Evolutionary conservation across 2,329 filamentous ascomycete genomes (phyloP), one percentile per base, ranked within the genome.

Genomic region (Falciphora oryzae): DNA sequence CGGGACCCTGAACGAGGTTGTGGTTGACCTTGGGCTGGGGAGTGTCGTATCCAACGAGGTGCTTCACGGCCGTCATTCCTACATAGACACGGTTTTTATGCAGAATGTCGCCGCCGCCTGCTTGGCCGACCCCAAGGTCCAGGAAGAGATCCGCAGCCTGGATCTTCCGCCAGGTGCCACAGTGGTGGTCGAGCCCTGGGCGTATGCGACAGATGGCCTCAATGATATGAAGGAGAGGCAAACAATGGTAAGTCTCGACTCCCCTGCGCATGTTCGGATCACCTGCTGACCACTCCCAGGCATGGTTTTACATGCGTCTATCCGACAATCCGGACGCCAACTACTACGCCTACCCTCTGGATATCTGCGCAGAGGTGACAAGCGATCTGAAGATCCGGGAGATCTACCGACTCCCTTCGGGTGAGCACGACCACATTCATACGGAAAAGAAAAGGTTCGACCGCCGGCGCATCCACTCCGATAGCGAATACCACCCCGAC

Each of bases 311-410:
- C 68, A 74, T 78, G 72, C 71, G 77, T 3, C 67, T 82, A 0
- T 63, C 74, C 0, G 71, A 77, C 0, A 75, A 82, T 44, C 71
- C 72, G 0, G 82, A 85, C 64, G 78, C 82, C 56, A 86, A 86
- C 68, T 81, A 83, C 71, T 86, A 86, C 68, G 83, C 83, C 1
- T 85, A 85, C 63, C 84, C 84, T 0, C 74, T 85, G 6, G 79
- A 84, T 65, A 75, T 85, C 28, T 79, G 77, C 59, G 80, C 81
- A 14, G 82, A 85, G 69, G 77, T 82, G 61, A 81, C 81, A 10
- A 78, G 81, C 67, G 71, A 79, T 1, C 73, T 85, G 1, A 67
- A 80, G 38, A 80, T 85, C 4, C 80, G 79, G 66, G 80, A 81
- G 64, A 77, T 85, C 63, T 80, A 81, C 68, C 77, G 77, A 56